Conservation (phyloP, 2,329 filamentous ascomycete genomes). For the Chaetothyriales sp. region DNA sequence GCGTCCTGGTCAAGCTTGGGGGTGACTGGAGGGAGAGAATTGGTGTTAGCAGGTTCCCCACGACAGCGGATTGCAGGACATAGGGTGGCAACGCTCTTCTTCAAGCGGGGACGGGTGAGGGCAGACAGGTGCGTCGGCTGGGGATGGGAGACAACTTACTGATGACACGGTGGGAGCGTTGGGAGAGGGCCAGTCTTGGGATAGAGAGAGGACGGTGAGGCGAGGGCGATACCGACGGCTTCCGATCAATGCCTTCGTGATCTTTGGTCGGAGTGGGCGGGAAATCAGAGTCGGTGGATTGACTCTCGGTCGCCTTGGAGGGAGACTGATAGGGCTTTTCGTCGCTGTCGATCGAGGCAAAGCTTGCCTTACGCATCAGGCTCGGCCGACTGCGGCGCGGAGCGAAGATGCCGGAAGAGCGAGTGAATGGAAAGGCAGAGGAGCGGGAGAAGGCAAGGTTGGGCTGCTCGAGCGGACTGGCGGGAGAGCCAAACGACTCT, state of each 20-base stretch:
- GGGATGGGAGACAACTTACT: conserved; percentile 25
- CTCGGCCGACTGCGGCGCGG: conserved; percentile 35
- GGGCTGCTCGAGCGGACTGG: conserved; percentile 62
- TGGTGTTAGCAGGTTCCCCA: conserved; percentile 40
- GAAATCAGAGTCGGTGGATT: conserved; percentile 53
- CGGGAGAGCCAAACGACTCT: conserved; percentile 63
- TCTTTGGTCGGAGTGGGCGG: conserved; percentile 90
- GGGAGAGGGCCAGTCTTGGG: conserved; percentile 2
- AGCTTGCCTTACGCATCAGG: conserved; percentile 48
- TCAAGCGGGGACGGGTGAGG: no score
- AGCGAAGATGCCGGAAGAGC: conserved; percentile 48
- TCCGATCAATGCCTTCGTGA: conserved; percentile 5
- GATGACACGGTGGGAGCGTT: conserved; percentile 13
- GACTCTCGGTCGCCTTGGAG: conserved; percentile 38
- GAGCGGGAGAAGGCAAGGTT: conserved; percentile 43
- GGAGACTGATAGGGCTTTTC: conserved; percentile 48
- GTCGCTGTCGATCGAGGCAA: conserved; percentile 67
- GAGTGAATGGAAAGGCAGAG: conserved; percentile 52
- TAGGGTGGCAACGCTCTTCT: conserved; percentile 19
- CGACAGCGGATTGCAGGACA: conserved; percentile 21
- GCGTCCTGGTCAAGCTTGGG: conserved; percentile 42
- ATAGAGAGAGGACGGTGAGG: conserved; percentile 8
- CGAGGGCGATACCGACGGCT: conserved; percentile 15
- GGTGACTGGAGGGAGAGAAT: conserved; percentile 41
- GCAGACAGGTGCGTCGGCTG: conserved; percentile 25